phyloP scores from a whole-genome alignment of 2,329 filamentous ascomycete species.

The Pseudopithomyces maydicus region DNA sequence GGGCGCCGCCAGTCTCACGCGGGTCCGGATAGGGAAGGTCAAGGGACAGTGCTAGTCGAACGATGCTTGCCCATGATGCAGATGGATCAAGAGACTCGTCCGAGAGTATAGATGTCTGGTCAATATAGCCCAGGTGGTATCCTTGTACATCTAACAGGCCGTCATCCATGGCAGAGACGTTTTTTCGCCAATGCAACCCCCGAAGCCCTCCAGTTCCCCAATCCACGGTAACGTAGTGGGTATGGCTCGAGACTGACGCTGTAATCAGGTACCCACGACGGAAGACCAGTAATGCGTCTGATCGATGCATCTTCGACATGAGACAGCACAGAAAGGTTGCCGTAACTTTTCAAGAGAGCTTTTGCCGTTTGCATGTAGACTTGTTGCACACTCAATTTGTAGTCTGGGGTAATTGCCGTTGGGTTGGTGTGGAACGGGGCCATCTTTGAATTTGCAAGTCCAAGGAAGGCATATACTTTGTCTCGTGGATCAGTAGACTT shows the following conservation, averaged over 20 bases:
- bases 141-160: constrained; percentile 27
- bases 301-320: constrained; percentile 28
- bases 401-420: constrained; percentile 21
- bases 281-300: constrained; percentile 18
- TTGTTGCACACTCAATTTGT: constrained; percentile 24
- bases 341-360: constrained; percentile 21
- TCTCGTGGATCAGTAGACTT: constrained; percentile 33
- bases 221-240: constrained; percentile 27
- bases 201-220: constrained; percentile 20
- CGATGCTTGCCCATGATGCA: constrained; percentile 27
- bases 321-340: constrained; percentile 27
- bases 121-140: constrained; percentile 20
- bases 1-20: constrained; percentile 2
- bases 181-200: constrained; percentile 18
- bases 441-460: constrained; percentile 23
- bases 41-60: constrained; percentile 24
- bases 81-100: constrained; percentile 23
- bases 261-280: constrained; percentile 36
- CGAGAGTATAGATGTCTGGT: constrained; percentile 17
- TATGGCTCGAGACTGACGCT: constrained; percentile 28
- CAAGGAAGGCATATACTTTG: constrained; percentile 36
- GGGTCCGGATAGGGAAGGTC: constrained; percentile 22
- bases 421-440: constrained; percentile 25
- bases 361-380: constrained; percentile 24
- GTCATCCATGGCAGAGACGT: constrained; percentile 14